A percentile compares a stretch with the other conserved stretches of the same genome.
phyloP scores from a whole-genome alignment of 2,329 filamentous ascomycete species.

The Bertia moriformis region DNA sequence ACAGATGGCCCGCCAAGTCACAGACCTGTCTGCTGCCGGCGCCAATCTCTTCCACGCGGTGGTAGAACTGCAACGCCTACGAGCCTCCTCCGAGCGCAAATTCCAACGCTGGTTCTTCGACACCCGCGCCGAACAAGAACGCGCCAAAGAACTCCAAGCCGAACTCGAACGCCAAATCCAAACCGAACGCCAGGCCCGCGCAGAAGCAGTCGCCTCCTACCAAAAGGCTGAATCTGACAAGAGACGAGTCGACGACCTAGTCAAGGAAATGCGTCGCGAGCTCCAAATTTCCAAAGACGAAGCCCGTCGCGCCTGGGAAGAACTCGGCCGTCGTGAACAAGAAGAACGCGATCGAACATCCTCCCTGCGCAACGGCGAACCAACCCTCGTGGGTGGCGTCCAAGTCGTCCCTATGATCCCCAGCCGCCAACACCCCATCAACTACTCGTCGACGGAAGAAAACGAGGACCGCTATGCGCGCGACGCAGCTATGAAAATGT shows the following conservation, averaged over 20 bases:
- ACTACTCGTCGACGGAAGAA: constrained; percentile 18
- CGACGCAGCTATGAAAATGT: constrained; percentile 11
- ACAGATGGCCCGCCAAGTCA: constrained; percentile 85
- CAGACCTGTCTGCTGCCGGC: constrained; percentile 88
- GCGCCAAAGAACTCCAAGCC: constrained; percentile 66
- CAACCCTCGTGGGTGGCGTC: constrained; percentile 80
- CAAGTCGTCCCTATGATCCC: constrained; percentile 86
- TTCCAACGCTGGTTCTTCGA: constrained; percentile 99
- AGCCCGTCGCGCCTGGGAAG: constrained; percentile 89
- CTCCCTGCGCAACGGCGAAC: constrained; percentile 74
- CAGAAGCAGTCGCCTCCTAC: constrained; percentile 40
- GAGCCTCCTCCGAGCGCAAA: constrained; percentile 89
- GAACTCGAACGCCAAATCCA: constrained; percentile 65
- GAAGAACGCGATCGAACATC: constrained; percentile 77
- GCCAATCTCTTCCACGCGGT: constrained; percentile 96
- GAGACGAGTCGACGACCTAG: constrained; percentile 56
- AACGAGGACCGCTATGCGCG: constrained; percentile 16
- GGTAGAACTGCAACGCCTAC: constrained; percentile 82
- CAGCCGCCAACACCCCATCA: constrained; percentile 32
- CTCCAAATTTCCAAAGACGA: constrained; percentile 91
- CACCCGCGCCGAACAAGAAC: constrained; percentile 75
- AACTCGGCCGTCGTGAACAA: constrained; percentile 81
- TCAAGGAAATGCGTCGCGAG: constrained; percentile 85
- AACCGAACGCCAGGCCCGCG: constrained; percentile 56
- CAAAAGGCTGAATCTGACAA: constrained; percentile 52